Evolutionary conservation across 495 filamentous ascomycete genomes (phyloP).

Genomic region (Lasiosphaeria miniovina): DNA sequence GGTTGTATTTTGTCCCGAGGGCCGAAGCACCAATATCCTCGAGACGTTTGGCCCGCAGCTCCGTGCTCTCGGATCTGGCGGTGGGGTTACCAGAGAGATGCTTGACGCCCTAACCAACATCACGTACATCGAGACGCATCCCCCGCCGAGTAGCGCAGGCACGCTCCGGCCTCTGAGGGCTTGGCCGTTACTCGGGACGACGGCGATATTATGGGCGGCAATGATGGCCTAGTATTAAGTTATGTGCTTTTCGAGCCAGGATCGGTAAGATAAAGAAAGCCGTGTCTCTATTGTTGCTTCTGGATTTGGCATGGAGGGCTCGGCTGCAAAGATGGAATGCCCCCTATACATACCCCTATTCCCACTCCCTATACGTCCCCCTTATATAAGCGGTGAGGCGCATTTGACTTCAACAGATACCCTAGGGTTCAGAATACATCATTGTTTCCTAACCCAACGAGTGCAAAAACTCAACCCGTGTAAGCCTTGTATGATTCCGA

Average conservation of each 20-base stretch:
- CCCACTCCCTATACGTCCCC: not conserved
- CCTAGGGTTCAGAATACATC: too few species aligned
- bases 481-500: too few species aligned
- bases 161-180: not conserved
- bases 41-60: constrained; percentile 46
- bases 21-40: constrained; percentile 67
- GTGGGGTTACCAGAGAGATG: constrained; percentile 14
- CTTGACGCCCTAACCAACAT: constrained; percentile 21
- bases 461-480: not conserved
- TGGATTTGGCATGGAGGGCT: not conserved
- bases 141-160: not conserved
- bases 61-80: constrained; percentile 26
- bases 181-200: not conserved
- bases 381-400: too few species aligned
- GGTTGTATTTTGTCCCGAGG: constrained; percentile 71
- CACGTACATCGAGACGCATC: constrained; percentile 24
- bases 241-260: not conserved
- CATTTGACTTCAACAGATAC: too few species aligned
- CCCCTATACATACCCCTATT: constrained; percentile 6
- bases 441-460: too few species aligned
- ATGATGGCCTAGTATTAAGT: not conserved
- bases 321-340: not conserved
- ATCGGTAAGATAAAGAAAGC: too few species aligned
- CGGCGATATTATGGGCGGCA: not conserved
- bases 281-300: not conserved